Base-by-base conservation (phyloP, 805 yeast species). In the Wickerhamomyces ciferrii region DNA sequence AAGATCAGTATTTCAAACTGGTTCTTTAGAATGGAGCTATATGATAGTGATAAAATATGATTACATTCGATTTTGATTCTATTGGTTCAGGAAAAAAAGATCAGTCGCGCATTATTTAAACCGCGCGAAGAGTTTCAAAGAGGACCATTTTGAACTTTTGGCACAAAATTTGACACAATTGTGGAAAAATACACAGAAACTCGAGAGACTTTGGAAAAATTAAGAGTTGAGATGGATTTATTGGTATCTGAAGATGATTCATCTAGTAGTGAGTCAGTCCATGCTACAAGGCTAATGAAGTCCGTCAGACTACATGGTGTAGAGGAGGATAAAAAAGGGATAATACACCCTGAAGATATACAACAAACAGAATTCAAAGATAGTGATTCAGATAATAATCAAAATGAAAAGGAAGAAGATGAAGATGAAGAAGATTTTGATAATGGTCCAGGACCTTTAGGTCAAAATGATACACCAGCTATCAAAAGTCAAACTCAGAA, bases 171-270 rank as follows among this genome's bases (percentile, higher is more conserved):
- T 27, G 31, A 27, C 31, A 27, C 31, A 27, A 7, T 27, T 5
- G 7, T 27, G n/a, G n/a, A n/a, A n/a, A n/a, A n/a, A n/a, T n/a
- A n/a, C n/a, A n/a, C n/a, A n/a, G 27, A 24, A 6, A 24, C 6
- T 7, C 27, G 10, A 24, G 10, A 24, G 27, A 24, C 9, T 24
- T 10, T 24, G 27, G 27, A 24, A 24, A 7, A 7, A 10, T 6
- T 10, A 6, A 24, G 27, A 7, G 10, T 24, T 7, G 27, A 24
- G 27, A 51, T 37, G 52, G 14, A 53, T 32, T 52, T 48, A 14
- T 43, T 56, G 13, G 58, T 56, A 15, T 58, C 62, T 2, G 62
- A 58, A n/a, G 48, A 52, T 0, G 62, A 56, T 20, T 52, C 56
- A 2, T 56, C 60, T 15, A 51, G 55, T n/a, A 52, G 44, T 3